Evolutionary conservation across 495 filamentous ascomycete genomes (phyloP), one percentile per base, ranked within the genome.

Genomic region (Penicillium samsonianum): DNA sequence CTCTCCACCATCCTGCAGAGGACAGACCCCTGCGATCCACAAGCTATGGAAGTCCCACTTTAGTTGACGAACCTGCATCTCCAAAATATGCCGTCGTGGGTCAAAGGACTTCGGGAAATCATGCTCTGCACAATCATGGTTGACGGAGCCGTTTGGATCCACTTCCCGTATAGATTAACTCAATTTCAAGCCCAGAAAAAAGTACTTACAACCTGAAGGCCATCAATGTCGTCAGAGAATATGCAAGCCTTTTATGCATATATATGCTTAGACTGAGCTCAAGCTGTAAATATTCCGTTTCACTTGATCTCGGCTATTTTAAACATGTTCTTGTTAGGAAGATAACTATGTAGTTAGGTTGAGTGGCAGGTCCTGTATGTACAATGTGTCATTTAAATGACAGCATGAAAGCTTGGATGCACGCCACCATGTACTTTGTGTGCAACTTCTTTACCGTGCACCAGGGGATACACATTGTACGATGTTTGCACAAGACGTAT

Each of bases 71-170:
- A 48, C 10, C 45, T 31, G 17, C 28, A 20, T 16, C 9, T n/a
- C 5, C 26, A 8, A 12, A 17, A 12, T 23, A 30, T 17, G 28
- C 30, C 31, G 20, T 37, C 12, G 31, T 17, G 42, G 30, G 31
- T 23, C 43, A 11, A 43, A 14, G 14, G 42, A 10, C 5, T 10
- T 33, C 11, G 3, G 30, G 30, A 47, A 33, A 46, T 60, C 33
- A 50, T 46, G 25, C 11, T 38, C 28, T 37, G 7, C 1, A 10
- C 30, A 47, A 38, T 35, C 53, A 28, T 47, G 53, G 53, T 45
- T n/a, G 42, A 26, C 5, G 53, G 43, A 22, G 22, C 53, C 43
- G 53, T 55, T 55, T 3, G 35, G 58, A 12, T 12, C 51, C 49
- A 59, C 53, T 46, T 45, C 42, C 41, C 53, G 53, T n/a, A 16